These are phyloP conservation scores for Cryphonectria radicalis DNA, from an alignment of 2,329 filamentous ascomycete species.

Conservation along the genomic window DNA sequence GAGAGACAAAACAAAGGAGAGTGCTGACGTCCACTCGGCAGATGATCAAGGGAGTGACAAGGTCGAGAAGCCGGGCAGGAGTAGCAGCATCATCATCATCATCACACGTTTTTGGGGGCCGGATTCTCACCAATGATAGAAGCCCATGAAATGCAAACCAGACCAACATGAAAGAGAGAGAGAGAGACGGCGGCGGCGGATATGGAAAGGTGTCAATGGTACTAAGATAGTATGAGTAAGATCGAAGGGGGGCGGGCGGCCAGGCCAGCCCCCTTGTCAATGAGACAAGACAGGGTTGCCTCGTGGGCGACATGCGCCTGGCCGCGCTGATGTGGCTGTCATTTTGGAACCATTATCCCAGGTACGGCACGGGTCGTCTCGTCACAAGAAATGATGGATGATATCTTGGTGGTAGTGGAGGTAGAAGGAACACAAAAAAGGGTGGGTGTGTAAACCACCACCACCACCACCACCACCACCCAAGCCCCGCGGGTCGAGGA, in stretches of 20 bases:
- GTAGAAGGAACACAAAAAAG: too few relatives aligned
- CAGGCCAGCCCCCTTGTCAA: conserved; percentile 8
- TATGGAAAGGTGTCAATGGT: conserved; percentile 9
- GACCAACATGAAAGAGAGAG: background rate
- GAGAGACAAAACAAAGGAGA: conserved; percentile 6
- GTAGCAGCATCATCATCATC: background rate
- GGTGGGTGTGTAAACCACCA: too few relatives aligned
- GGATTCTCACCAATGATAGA: conserved; percentile 13
- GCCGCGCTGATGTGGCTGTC: conserved; percentile 4
- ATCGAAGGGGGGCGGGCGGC: conserved; percentile 5
- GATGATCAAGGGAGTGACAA: conserved; percentile 14
- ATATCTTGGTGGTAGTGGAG: too few relatives aligned
- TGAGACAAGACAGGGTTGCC: conserved; percentile 22
- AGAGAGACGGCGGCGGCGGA: background rate
- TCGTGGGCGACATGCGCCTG: conserved; percentile 21
- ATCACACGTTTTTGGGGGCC: conserved; percentile 22
- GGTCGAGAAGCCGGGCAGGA: background rate
- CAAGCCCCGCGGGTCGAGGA: background rate
- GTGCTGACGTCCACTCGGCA: conserved; percentile 25
- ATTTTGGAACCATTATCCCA: conserved; percentile 22
- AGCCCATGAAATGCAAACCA: conserved; percentile 6
- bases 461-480: conserved; percentile 9
- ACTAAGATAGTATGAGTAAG: background rate
- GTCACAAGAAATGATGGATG: background rate
- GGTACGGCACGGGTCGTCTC: conserved; percentile 29